phyloP scores from a whole-genome alignment of 768 basidiomycete species.

The Chalciporus pseudorubinellus region DNA sequence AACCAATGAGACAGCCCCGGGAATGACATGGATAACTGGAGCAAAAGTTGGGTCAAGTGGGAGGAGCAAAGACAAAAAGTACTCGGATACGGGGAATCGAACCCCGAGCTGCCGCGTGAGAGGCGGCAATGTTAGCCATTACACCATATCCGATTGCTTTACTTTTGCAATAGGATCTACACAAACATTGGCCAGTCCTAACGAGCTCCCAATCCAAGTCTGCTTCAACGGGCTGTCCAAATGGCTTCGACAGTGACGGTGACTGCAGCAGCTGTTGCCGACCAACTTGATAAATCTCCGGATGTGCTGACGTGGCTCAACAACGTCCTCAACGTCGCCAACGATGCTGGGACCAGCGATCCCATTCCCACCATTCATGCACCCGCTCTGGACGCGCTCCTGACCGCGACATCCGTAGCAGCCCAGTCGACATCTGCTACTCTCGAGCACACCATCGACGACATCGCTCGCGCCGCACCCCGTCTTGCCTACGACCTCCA shows the following conservation, averaged over 20 bases:
- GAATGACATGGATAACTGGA: no score
- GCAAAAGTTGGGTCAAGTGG: no score
- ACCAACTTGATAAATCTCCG: conserved; percentile 57
- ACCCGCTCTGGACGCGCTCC: conserved; percentile 68
- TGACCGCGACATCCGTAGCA: conserved; percentile 80
- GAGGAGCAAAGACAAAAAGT: background rate
- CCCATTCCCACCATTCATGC: conserved; percentile 50
- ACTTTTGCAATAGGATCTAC: no score
- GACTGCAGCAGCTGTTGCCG: conserved; percentile 42
- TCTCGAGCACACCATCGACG: conserved; percentile 87
- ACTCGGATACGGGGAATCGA: conserved; percentile 34
- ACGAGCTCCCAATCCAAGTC: background rate
- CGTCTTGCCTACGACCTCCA: conserved; percentile 94
- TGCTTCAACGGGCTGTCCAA: background rate
- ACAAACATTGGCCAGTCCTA: no score
- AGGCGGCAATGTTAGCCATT: conserved; percentile 69
- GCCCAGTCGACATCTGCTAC: conserved; percentile 84
- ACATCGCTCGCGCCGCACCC: conserved; percentile 88
- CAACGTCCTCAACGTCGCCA: conserved; percentile 45
- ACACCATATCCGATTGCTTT: conserved; percentile 51
- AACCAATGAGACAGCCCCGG: no score
- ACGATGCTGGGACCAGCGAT: conserved; percentile 38
- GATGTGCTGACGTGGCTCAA: conserved; percentile 75
- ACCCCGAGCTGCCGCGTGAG: conserved; percentile 49
- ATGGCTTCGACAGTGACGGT: conserved; percentile 25